Percentiles rank a stretch among this genome's conserved stretches.
Conservation (phyloP, 257 asterid species). For the Rauvolfia tetraphylla region DNA sequence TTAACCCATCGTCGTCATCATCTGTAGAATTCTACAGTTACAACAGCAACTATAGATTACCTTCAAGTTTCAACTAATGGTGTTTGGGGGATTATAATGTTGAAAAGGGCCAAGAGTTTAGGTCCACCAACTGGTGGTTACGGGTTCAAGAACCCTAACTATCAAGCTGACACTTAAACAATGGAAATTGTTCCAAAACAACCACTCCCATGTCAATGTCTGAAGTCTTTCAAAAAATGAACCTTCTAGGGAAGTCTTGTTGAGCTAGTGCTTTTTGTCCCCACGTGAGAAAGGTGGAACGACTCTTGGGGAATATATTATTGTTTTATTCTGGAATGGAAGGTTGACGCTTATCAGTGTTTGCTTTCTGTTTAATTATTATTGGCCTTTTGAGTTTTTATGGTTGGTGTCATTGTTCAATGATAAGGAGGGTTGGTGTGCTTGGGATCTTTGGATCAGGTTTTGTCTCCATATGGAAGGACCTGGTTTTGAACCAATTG, state of each 20-base stretch:
- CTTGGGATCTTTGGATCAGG: constrained; percentile 45
- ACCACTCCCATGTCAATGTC: constrained; percentile 27
- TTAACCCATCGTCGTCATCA: not conserved
- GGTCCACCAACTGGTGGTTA: constrained; percentile 91
- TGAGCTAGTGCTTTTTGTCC: constrained; percentile 39
- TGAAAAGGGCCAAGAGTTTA: constrained; percentile 26
- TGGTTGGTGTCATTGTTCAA: constrained; percentile 74
- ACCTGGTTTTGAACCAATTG: constrained; percentile 39
- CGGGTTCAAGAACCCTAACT: constrained; percentile 34
- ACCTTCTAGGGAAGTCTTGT: constrained; percentile 27
- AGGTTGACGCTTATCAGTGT: constrained; percentile 37
- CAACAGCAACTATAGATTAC: not conserved
- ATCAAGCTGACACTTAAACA: constrained; percentile 32
- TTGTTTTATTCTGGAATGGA: constrained; percentile 27
- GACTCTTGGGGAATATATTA: constrained; percentile 35
- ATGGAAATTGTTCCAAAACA: constrained; percentile 26
- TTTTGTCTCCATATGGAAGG: constrained; percentile 48
- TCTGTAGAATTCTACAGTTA: not conserved
- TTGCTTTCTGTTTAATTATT: constrained; percentile 37
- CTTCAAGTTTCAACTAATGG: constrained; percentile 24
- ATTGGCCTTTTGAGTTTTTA: constrained; percentile 19
- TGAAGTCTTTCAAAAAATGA: not conserved
- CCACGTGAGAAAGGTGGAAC: constrained; percentile 63
- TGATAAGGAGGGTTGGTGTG: constrained; percentile 57
- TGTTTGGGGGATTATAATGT: constrained; percentile 25